These are phyloP conservation scores for Haplographium delicatum DNA, from an alignment of 495 filamentous ascomycete genomes.

Conservation along the genomic window DNA sequence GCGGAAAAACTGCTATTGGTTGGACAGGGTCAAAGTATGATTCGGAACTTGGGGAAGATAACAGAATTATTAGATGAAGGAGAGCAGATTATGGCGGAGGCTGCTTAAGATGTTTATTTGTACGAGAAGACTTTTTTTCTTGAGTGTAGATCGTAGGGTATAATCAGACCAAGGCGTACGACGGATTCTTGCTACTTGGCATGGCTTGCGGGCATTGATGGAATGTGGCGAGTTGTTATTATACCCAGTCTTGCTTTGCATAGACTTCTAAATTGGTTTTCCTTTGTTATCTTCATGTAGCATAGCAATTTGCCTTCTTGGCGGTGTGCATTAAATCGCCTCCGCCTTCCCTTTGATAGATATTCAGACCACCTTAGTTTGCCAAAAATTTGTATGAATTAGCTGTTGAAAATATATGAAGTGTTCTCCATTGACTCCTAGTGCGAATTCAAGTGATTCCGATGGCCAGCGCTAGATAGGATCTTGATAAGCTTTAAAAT, in stretches of 20 bases:
- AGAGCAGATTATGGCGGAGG: constrained; percentile 82
- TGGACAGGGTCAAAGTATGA: constrained; percentile 79
- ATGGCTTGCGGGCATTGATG: constrained; percentile 16
- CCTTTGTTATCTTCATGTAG: constrained; percentile 12
- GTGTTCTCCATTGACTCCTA: no score
- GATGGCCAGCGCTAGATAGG: no score
- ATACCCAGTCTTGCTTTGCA: constrained; percentile 16
- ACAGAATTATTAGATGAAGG: constrained; percentile 86
- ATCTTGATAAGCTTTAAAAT: no score
- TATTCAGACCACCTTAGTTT: no score
- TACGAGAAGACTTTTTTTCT: constrained; percentile 7
- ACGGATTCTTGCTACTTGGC: constrained; percentile 7
- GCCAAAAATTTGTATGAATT: no score
- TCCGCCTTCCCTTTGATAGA: no score
- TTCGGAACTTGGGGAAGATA: constrained; percentile 76
- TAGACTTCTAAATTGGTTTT: constrained; percentile 14
- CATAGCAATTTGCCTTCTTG: constrained; percentile 6
- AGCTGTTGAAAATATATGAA: no score
- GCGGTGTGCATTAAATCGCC: neutral
- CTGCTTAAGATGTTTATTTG: constrained; percentile 22
- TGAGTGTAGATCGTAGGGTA: constrained; percentile 10
- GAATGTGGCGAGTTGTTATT: constrained; percentile 3
- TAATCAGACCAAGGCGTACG: constrained; percentile 12
- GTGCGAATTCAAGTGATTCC: no score
- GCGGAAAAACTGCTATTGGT: constrained; percentile 94